phyloP scores from a whole-genome alignment of 139 green algal genomes.

The Coelastrella sp. region DNA sequence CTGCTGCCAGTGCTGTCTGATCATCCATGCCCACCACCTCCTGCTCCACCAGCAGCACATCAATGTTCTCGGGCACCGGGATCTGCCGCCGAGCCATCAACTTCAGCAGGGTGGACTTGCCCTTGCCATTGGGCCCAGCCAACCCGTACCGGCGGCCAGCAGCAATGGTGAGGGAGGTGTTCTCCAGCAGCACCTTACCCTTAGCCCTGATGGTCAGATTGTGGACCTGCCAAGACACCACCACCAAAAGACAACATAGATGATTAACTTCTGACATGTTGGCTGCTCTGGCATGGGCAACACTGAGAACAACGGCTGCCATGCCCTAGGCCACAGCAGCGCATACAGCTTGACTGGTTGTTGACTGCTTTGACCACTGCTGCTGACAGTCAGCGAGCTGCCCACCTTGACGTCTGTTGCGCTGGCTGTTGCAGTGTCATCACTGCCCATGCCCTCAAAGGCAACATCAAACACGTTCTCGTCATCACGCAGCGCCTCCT shows the following conservation, averaged over 20 bases:
- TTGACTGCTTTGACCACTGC: too few relatives aligned
- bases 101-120: constrained; percentile 98
- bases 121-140: constrained; percentile 80
- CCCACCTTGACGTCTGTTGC: constrained; percentile 95
- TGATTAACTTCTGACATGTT: too few relatives aligned
- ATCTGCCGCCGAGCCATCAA: constrained; percentile 94
- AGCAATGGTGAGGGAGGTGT: constrained; percentile 92
- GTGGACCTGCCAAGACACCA: constrained; percentile 77
- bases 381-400: background rate
- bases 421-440: constrained; percentile 64
- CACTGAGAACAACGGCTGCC: too few relatives aligned
- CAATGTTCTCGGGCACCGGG: constrained; percentile 95
- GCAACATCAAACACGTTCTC: constrained; percentile 98
- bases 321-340: too few relatives aligned
- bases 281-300: too few relatives aligned
- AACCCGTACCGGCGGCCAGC: constrained; percentile 82
- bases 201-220: constrained; percentile 97
- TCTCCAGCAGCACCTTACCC: constrained; percentile 97
- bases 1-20: constrained; percentile 77
- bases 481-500: constrained; percentile 92
- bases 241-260: too few relatives aligned
- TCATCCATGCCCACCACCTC: constrained; percentile 55
- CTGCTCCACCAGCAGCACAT: constrained; percentile 99
- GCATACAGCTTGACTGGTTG: too few relatives aligned
- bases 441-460: constrained; percentile 82